A percentile compares a stretch with the other conserved stretches of the same genome.
Conservation (phyloP, 2,329 filamentous ascomycete genomes). For the Fusarium bulbicola region DNA sequence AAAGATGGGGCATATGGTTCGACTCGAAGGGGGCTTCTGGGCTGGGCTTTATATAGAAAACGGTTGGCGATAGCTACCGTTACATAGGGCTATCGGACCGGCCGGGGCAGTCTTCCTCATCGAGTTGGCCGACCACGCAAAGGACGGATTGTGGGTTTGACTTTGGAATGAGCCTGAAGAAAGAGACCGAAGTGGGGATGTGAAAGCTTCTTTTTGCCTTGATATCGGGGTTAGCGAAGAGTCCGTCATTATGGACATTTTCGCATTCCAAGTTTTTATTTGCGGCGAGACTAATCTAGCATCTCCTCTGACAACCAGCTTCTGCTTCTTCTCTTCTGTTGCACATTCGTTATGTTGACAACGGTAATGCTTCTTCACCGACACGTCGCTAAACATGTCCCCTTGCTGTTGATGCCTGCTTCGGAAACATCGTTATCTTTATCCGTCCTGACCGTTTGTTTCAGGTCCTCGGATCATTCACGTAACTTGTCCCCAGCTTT, state of each 20-base stretch:
- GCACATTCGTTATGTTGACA: background rate
- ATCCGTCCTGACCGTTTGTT: background rate
- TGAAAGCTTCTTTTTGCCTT: background rate
- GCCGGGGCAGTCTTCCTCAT: slow-evolving; percentile 10
- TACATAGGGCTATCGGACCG: background rate
- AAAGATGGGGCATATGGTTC: background rate
- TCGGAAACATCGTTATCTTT: background rate
- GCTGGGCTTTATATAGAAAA: slow-evolving; percentile 17
- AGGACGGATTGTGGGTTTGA: background rate
- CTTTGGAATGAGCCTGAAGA: background rate
- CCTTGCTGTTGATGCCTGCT: background rate
- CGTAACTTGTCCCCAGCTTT: background rate
- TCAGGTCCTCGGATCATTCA: background rate
- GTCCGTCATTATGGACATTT: background rate
- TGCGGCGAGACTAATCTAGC: background rate
- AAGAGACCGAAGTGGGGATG: background rate
- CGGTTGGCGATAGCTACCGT: background rate
- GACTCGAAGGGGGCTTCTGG: background rate
- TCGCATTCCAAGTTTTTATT: background rate
- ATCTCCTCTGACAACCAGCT: background rate
- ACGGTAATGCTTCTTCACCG: background rate
- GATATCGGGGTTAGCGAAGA: background rate
- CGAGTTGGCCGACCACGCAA: background rate
- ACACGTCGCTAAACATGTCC: background rate
- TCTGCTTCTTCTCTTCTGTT: background rate